Evolutionary conservation across 2,329 filamentous ascomycete species (phyloP).

Genomic region (Microcyclospora tardicrescens): DNA sequence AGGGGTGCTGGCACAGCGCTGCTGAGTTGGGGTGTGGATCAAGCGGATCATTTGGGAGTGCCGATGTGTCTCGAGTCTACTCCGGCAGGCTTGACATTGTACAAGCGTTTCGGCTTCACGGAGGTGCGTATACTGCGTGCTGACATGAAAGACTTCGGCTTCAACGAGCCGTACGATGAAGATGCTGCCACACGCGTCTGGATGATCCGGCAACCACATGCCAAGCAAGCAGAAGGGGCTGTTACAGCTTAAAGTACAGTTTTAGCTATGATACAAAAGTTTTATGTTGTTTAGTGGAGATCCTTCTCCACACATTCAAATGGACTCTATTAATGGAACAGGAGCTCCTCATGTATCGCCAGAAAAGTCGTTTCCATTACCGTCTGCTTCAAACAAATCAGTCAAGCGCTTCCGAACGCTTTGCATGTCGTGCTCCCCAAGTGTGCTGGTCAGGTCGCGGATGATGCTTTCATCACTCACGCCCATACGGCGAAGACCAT

Average conservation of each 20-base stretch:
- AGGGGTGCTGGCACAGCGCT: slow-evolving; percentile 24
- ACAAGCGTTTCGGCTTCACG: slow-evolving; percentile 23
- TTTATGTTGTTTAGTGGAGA: too few relatives aligned
- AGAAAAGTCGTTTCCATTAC: too few relatives aligned
- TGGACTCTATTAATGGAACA: too few relatives aligned
- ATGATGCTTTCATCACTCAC: slow-evolving; percentile 1
- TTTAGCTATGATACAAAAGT: too few relatives aligned
- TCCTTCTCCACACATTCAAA: too few relatives aligned
- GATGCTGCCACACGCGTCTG: slow-evolving; percentile 13
- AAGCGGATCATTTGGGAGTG: slow-evolving; percentile 24
- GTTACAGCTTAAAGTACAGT: neutral
- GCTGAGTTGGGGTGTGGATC: slow-evolving; percentile 23
- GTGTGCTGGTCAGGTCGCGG: neutral
- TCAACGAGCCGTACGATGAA: slow-evolving; percentile 11
- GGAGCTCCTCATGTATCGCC: too few relatives aligned
- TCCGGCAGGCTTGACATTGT: slow-evolving; percentile 20
- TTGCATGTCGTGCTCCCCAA: neutral
- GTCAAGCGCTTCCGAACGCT: too few relatives aligned
- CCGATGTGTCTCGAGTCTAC: slow-evolving; percentile 25
- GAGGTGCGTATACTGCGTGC: slow-evolving; percentile 10
- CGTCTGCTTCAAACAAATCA: too few relatives aligned
- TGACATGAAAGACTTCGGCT: slow-evolving; percentile 14
- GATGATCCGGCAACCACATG: slow-evolving; percentile 11
- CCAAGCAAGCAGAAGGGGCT: neutral
- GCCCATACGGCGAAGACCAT: slow-evolving; percentile 4